These are phyloP conservation scores for Candida pseudofarinosa DNA, from an alignment of 805 yeast genomes.

Conservation along the genomic window DNA sequence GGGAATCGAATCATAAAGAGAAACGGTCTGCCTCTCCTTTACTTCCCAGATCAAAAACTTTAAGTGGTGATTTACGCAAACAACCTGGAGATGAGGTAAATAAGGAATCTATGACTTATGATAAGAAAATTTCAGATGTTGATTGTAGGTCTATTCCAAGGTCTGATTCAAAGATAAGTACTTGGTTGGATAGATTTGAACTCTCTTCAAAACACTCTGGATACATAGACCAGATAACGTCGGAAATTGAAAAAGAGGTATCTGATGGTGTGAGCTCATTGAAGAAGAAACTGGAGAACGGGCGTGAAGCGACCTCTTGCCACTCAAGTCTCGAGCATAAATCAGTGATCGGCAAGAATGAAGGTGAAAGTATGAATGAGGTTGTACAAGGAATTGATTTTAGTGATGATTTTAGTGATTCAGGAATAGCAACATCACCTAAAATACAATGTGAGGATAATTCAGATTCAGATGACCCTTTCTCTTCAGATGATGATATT, in stretches of 20 bases:
- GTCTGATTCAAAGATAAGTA: background rate
- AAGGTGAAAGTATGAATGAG: background rate
- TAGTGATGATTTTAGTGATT: slow-evolving; percentile 13
- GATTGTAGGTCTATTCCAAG: slow-evolving; percentile 13
- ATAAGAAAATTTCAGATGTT: no score
- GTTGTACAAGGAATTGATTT: slow-evolving; percentile 9
- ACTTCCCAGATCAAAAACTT: slow-evolving; percentile 34
- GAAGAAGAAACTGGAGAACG: background rate
- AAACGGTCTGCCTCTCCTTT: slow-evolving; percentile 24
- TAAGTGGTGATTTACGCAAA: background rate
- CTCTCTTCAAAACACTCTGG: background rate
- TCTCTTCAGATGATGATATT: slow-evolving; percentile 11
- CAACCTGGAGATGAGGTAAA: background rate
- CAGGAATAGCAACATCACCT: slow-evolving; percentile 2
- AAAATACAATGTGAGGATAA: background rate
- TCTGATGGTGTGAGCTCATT: background rate
- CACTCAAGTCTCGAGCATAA: background rate
- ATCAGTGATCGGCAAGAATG: background rate
- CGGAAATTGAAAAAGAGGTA: background rate
- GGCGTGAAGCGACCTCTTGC: background rate
- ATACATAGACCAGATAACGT: background rate
- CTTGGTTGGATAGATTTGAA: background rate
- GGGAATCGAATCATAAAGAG: slow-evolving; percentile 8
- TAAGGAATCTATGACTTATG: no score
- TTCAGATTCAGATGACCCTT: slow-evolving; percentile 13